Conservation (phyloP, 495 filamentous ascomycete species). For the Penicillium soppii region DNA sequence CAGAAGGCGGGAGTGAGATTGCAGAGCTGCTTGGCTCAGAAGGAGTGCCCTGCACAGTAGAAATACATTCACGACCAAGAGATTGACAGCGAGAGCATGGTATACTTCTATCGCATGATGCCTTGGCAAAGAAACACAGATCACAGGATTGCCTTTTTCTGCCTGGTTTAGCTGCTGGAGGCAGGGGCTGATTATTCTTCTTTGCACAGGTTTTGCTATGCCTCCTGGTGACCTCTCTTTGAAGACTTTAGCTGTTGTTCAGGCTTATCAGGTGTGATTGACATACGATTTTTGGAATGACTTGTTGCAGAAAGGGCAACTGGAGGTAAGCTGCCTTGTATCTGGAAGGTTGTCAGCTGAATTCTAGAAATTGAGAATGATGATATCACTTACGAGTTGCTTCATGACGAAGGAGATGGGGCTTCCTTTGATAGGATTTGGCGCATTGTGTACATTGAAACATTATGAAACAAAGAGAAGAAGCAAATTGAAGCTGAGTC, state of each 20-base stretch:
- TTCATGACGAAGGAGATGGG: constrained; percentile 34
- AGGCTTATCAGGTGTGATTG: background rate
- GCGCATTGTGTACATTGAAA: constrained; percentile 34
- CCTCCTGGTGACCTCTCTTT: constrained; percentile 36
- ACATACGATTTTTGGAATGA: constrained; percentile 33
- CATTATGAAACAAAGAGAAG: too few species aligned
- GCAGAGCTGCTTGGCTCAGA: constrained; percentile 2
- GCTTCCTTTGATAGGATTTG: constrained; percentile 32
- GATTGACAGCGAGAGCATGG: constrained; percentile 32
- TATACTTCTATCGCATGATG: constrained; percentile 27
- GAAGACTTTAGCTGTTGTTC: background rate
- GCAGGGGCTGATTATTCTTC: constrained; percentile 32
- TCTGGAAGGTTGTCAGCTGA: constrained; percentile 25
- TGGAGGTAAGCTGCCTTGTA: constrained; percentile 22
- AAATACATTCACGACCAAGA: constrained; percentile 27
- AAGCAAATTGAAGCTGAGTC: too few species aligned
- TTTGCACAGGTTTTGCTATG: constrained; percentile 37
- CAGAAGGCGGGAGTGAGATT: constrained; percentile 47
- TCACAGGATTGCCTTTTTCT: constrained; percentile 38
- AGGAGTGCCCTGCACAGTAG: constrained; percentile 4
- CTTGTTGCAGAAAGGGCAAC: constrained; percentile 40
- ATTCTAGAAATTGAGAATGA: background rate
- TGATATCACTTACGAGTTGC: constrained; percentile 27
- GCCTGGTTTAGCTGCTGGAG: constrained; percentile 31
- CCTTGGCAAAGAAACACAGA: constrained; percentile 30